Conservation (phyloP, 306 rosid genomes). For the Begonia fuchsioides region DNA sequence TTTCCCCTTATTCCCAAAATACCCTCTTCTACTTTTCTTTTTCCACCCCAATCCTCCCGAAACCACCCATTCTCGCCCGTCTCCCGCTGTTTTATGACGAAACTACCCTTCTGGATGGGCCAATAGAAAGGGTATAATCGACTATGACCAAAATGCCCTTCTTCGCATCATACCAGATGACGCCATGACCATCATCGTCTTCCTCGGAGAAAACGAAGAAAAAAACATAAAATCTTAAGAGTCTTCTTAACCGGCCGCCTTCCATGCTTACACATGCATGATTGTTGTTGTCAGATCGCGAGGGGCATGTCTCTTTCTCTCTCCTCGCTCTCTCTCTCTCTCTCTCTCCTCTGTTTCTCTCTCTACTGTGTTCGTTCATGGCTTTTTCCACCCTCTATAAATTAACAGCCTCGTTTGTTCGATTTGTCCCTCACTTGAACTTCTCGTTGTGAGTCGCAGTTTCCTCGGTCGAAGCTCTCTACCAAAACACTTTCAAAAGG, state of each 20-base stretch:
- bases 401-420: constrained; percentile 41
- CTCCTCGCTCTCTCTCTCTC: too few relatives aligned
- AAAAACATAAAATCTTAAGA: constrained; percentile 37
- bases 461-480: constrained; percentile 23
- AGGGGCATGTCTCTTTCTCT: constrained; percentile 51
- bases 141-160: constrained; percentile 20
- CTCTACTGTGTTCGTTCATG: too few relatives aligned
- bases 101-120: too few relatives aligned
- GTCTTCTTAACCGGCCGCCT: constrained; percentile 96
- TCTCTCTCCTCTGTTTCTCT: constrained; percentile 7
- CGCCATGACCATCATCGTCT: constrained; percentile 46
- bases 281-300: constrained; percentile 89
- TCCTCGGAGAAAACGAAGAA: constrained; percentile 16
- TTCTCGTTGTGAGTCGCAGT: constrained; percentile 13
- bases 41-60: too few relatives aligned
- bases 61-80: too few relatives aligned
- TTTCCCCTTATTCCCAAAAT: constrained; percentile 14
- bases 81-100: too few relatives aligned
- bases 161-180: constrained; percentile 43
- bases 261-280: constrained; percentile 98
- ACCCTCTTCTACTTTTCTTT: neutral
- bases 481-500: constrained; percentile 44
- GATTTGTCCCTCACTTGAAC: constrained; percentile 54
- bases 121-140: too few relatives aligned
- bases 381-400: constrained; percentile 60